A percentile compares a stretch with the other conserved stretches of the same genome.
phyloP scores from a whole-genome alignment of 169 alveolate species.

The Eimeria falciformis region DNA sequence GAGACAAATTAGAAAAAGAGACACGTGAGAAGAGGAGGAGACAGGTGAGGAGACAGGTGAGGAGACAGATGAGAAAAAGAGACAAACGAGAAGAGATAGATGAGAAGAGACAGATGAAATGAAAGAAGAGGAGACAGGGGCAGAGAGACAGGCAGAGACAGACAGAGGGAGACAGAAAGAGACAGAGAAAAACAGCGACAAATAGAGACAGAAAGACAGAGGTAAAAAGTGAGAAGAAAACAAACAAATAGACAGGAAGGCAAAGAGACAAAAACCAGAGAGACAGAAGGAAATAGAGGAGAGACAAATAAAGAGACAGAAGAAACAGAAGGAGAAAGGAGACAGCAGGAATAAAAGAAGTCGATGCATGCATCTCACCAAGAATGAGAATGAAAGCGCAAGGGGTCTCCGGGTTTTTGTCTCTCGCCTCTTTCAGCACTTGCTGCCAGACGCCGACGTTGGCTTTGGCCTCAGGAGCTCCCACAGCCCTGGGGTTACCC shows the following conservation, averaged over 20 bases:
- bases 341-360: too few species aligned
- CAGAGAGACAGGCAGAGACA: too few species aligned
- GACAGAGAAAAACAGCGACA: neutral
- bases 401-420: neutral
- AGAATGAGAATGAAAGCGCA: constrained; percentile 12
- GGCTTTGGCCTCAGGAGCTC: constrained; percentile 21
- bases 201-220: neutral
- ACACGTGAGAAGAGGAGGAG: neutral
- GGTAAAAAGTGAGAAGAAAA: neutral
- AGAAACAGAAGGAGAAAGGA: too few species aligned
- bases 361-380: constrained; percentile 1
- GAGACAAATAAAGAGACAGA: neutral
- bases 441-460: constrained; percentile 53
- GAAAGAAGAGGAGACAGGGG: too few species aligned
- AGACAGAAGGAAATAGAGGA: neutral
- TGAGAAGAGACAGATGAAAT: too few species aligned
- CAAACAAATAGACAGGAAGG: neutral
- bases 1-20: neutral
- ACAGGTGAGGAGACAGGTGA: too few species aligned
- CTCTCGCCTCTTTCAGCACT: neutral
- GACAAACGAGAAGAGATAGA: too few species aligned
- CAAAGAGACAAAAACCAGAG: neutral
- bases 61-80: too few species aligned
- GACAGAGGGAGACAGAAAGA: neutral
- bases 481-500: too few species aligned